These are phyloP conservation scores for Suillus cothurnatus DNA, from an alignment of 768 basidiomycete genomes.

Conservation along the genomic window DNA sequence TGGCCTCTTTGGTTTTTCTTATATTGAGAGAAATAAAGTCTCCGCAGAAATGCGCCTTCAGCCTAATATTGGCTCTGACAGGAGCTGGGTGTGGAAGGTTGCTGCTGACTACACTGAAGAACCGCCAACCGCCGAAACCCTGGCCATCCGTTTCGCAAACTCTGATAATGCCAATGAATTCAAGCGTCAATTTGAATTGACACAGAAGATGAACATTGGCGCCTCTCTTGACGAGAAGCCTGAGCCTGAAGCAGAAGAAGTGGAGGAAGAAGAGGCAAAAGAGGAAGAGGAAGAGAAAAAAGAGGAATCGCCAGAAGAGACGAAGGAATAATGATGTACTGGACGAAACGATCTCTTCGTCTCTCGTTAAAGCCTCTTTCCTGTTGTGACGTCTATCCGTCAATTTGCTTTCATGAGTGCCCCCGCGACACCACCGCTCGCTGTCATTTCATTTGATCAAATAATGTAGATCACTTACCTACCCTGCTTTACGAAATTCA, in stretches of 20 bases:
- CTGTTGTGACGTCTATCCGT: constrained; percentile 9
- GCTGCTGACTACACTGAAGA: constrained; percentile 92
- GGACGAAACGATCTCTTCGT: background rate
- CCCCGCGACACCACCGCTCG: constrained; percentile 12
- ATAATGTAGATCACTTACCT: constrained; percentile 38
- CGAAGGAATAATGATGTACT: constrained; percentile 27
- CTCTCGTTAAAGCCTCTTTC: constrained; percentile 12
- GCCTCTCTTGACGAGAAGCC: constrained; percentile 25
- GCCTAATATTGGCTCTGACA: constrained; percentile 97
- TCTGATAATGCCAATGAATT: constrained; percentile 90
- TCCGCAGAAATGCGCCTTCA: constrained; percentile 89
- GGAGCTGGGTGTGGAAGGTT: constrained; percentile 99
- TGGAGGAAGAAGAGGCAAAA: constrained; percentile 30
- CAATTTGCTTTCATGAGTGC: constrained; percentile 3
- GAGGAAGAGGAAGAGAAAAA: constrained; percentile 25
- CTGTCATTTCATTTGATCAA: constrained; percentile 15
- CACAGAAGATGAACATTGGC: constrained; percentile 65
- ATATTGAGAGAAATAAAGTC: constrained; percentile 49
- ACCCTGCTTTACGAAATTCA: constrained; percentile 29
- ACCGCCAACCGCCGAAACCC: constrained; percentile 89
- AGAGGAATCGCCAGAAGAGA: constrained; percentile 37
- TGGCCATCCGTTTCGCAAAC: constrained; percentile 98
- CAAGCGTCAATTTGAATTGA: constrained; percentile 87
- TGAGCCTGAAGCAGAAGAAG: constrained; percentile 20
- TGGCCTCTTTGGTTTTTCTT: constrained; percentile 7